Evolutionary conservation across 306 rosid species (phyloP).

Genomic region (Cucurbita pepo): DNA sequence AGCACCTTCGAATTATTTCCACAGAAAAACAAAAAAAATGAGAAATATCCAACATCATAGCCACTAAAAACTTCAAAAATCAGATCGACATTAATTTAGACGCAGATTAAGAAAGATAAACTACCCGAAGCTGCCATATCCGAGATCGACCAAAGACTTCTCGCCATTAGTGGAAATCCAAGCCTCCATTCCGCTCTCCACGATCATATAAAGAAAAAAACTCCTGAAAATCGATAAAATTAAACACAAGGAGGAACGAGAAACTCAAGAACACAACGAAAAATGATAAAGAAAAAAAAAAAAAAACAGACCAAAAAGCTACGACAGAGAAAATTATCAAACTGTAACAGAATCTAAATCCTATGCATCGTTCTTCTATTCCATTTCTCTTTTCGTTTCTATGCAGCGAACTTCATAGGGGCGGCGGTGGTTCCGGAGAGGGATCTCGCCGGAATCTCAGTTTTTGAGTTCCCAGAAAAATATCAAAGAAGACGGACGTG

Average conservation of each 20-base stretch:
- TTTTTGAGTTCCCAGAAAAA: background rate
- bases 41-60: background rate
- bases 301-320: background rate
- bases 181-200: conserved; percentile 15
- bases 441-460: background rate
- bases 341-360: background rate
- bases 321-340: background rate
- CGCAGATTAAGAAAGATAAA: background rate
- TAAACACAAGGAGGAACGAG: background rate
- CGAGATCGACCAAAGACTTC: conserved; percentile 1
- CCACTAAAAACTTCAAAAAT: background rate
- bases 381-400: background rate
- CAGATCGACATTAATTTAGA: background rate
- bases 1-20: conserved; percentile 16
- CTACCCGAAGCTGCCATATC: conserved; percentile 20
- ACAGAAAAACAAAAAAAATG: background rate
- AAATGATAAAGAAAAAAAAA: background rate
- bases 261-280: background rate
- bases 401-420: background rate
- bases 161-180: background rate
- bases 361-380: background rate
- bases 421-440: background rate
- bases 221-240: conserved; percentile 5
- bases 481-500: background rate
- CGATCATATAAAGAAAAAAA: background rate